Evolutionary conservation across 2,329 filamentous ascomycete species (phyloP).

Genomic region (Scytalidium lignicola): DNA sequence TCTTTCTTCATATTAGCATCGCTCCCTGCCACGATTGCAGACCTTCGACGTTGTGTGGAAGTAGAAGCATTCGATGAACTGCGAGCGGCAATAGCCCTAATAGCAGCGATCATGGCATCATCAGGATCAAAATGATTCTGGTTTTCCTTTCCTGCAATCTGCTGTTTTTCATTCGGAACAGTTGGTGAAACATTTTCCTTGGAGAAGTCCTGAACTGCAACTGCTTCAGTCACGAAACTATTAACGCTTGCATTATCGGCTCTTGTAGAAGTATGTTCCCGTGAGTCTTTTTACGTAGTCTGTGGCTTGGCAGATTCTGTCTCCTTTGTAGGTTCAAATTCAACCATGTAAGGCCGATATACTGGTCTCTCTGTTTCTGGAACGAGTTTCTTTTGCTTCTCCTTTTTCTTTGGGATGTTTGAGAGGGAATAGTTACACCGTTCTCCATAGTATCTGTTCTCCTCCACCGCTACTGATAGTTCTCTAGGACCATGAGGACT

Average conservation of each 20-base stretch:
- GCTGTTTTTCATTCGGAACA: too few species aligned
- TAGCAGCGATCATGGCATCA: neutral
- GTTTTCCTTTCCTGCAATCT: neutral
- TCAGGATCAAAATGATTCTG: neutral
- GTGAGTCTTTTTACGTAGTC: too few species aligned
- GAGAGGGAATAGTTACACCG: neutral
- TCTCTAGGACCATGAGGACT: neutral
- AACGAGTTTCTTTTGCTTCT: neutral
- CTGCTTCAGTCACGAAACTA: too few species aligned
- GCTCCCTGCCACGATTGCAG: neutral
- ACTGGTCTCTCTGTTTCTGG: too few species aligned
- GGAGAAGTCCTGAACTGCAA: too few species aligned
- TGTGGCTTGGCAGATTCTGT: too few species aligned
- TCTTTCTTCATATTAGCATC: neutral
- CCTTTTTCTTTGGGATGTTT: neutral
- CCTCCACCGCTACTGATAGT: neutral
- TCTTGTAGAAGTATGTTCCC: too few species aligned
- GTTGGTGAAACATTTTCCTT: too few species aligned
- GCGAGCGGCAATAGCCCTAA: neutral
- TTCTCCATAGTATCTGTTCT: neutral
- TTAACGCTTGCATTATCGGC: too few species aligned
- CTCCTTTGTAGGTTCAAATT: too few species aligned
- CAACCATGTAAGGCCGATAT: too few species aligned
- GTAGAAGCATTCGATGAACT: neutral
- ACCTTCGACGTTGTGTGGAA: neutral